Evolutionary conservation across 176 grass and related monocot species (phyloP).

Genomic region (Triticum timopheevii): DNA sequence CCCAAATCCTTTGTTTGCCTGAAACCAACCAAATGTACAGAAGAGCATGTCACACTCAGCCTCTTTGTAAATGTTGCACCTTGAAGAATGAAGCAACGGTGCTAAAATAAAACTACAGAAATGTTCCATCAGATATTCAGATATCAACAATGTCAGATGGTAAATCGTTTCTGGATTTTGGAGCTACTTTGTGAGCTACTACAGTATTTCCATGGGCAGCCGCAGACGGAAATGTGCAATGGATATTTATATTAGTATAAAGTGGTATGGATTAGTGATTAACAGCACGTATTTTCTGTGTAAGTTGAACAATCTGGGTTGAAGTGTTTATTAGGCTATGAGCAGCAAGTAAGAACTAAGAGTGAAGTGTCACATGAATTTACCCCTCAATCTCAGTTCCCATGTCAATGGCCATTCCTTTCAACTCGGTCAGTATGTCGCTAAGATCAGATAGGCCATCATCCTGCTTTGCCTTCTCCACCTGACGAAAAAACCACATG

Average conservation of each 20-base stretch:
- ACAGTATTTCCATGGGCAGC: neutral
- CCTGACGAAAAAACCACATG: conserved; percentile 31
- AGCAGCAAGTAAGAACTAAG: neutral
- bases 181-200: neutral
- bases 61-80: neutral
- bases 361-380: neutral
- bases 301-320: neutral
- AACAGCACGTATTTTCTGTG: neutral
- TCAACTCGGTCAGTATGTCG: conserved; percentile 67
- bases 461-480: conserved; percentile 90
- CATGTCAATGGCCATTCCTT: conserved; percentile 88
- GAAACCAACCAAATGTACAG: conserved; percentile 32
- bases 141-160: neutral
- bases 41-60: neutral
- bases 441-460: conserved; percentile 79
- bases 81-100: neutral
- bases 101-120: neutral
- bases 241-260: neutral
- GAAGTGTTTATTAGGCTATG: neutral
- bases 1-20: conserved; percentile 64
- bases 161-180: neutral
- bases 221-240: neutral
- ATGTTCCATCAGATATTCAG: neutral
- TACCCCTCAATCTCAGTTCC: conserved; percentile 84
- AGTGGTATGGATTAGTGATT: neutral